Conservation (phyloP, 2,329 filamentous ascomycete species). For the Claviceps fusiformis region DNA sequence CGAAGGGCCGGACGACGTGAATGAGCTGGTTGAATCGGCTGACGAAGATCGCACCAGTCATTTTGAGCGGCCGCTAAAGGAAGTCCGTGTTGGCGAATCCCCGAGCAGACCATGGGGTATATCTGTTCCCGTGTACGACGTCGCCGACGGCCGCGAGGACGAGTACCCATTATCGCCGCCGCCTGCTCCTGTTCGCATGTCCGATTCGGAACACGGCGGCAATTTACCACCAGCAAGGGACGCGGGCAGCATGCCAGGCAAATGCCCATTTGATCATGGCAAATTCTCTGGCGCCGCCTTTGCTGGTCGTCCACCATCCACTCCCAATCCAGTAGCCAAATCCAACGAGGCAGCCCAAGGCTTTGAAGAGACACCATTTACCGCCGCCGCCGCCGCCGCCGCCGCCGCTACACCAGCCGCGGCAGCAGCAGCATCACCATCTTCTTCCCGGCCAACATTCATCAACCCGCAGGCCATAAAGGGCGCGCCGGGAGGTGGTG, state of each 20-base stretch:
- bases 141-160: slow-evolving; percentile 19
- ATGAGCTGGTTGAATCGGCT: slow-evolving; percentile 22
- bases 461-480: slow-evolving; percentile 30
- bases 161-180: slow-evolving; percentile 40
- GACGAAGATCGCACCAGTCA: slow-evolving; percentile 51
- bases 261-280: slow-evolving; percentile 46
- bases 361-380: slow-evolving; percentile 9
- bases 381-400: slow-evolving; percentile 3
- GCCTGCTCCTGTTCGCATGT: slow-evolving; percentile 41
- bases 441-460: slow-evolving; percentile 33
- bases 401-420: background rate
- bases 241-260: slow-evolving; percentile 19
- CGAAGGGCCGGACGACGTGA: slow-evolving; percentile 20
- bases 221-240: slow-evolving; percentile 1
- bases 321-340: slow-evolving; percentile 8
- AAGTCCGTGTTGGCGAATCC: slow-evolving; percentile 85
- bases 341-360: slow-evolving; percentile 2
- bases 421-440: slow-evolving; percentile 3
- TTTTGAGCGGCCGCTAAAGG: slow-evolving; percentile 76
- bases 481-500: slow-evolving; percentile 14
- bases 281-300: slow-evolving; percentile 25
- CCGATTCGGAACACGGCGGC: slow-evolving; percentile 20
- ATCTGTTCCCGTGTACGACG: slow-evolving; percentile 51
- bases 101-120: slow-evolving; percentile 92
- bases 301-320: slow-evolving; percentile 11